Evolutionary conservation across 2,329 filamentous ascomycete species (phyloP), one percentile per base, ranked within the genome.

Genomic region (Fusarium xyrophilum): DNA sequence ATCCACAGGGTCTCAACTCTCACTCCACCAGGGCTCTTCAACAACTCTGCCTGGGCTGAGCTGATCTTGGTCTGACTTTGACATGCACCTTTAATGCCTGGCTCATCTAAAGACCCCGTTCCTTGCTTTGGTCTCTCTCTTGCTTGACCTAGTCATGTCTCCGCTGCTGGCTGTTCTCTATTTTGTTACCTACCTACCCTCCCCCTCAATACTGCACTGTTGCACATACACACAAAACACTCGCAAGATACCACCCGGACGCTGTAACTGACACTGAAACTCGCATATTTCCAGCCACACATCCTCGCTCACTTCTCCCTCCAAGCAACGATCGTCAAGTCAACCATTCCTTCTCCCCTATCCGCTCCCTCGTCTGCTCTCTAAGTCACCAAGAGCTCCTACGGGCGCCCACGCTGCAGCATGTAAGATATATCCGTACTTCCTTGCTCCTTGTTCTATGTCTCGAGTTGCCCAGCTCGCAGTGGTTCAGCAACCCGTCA

Each of bases 381-480:
- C 56, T 63, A 66, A 60, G 60, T 68, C 57, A 60, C 59, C 60
- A 69, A 65, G 69, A 69, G 66, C 63, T 69, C 69, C 66, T 55
- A 39, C 67, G 69, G 67, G 69, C 65, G 62, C 63, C 63, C 71
- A 70, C 63, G 69, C 68, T 72, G 65, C 73, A 79, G 73, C 60
- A 79, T 79, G 78, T 79, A 78, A 79, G 78, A 68, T 56, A 55
- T 56, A 46, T 57, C 67, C 53, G 44, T 25, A 39, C 58, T 42
- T 63, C 25, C 40, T 44, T 55, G 30, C 33, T 55, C 36, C 35
- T 40, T 47, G 44, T 56, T 46, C 55, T 52, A 44, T 63, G 42
- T 48, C 30, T 14, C 61, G 50, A 43, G 40, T 56, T 51, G 21
- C 36, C 42, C 44, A 61, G 28, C 40, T 28, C 40, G 57, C 38